Base-by-base conservation (phyloP, 345 rosid genomes). In the Populus tremula region DNA sequence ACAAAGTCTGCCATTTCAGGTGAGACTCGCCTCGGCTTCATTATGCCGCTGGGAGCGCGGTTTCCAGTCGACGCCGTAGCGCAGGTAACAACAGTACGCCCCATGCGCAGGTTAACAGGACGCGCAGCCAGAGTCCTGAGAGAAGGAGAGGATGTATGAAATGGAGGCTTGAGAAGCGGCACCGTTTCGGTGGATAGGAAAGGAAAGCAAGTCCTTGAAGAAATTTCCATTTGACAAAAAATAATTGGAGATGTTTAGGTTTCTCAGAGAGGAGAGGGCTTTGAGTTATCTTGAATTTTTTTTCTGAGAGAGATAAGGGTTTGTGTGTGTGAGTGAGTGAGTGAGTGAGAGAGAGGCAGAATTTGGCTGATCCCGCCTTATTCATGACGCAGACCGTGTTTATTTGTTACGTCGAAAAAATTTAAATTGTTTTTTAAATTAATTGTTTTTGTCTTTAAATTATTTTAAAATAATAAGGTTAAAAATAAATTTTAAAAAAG, bases 1-100 rank as follows among this genome's bases (percentile, higher is more conserved):
- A 93, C 95, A 3, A 93, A 49, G 39, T 90, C 97, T 64, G 91
- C 90, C 98, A 96, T 92, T 85, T 91, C 98, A 2, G 92, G 94
- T 20, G 98, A 82, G 36, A 93, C 97, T 14, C 77, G 98, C 38
- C 92, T 93, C 3, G 98, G 99, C 82, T 79, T 90, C 97, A 77
- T 91, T 79, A 93, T 90, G 14, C 99, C 99, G 20, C 96, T 93
- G 8, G 91, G 96, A 77, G 25, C 53, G 11, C 84, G 84, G 20
- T 91, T 84, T 82, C 86, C 80, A 21, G 98, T 79, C 8, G 98
- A 79, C 38, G 92, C 95, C 73, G 90, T 83, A 68, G 97, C 89
- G 38, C 78, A 85, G 20, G 88, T 84, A 13, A 91, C 87, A 1
- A 90, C 86, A 2, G 85, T 73, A 66, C 90, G 89, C 11, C 71